Base-by-base conservation (phyloP, 495 filamentous ascomycete species). In the Penicillium fimorum region DNA sequence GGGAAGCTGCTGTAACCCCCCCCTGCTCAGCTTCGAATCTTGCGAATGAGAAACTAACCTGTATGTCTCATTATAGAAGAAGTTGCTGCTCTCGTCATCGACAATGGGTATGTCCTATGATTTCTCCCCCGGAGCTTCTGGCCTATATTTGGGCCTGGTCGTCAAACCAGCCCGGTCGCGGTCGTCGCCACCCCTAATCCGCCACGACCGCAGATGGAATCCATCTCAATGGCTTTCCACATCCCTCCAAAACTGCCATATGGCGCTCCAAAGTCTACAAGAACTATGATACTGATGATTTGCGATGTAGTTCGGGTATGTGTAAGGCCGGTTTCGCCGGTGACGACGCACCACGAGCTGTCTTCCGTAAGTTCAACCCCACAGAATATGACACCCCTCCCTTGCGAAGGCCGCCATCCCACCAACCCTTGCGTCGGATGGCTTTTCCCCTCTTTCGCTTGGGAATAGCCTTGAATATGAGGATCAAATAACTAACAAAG, bases 301-400 rank as follows among this genome's bases (percentile, higher is more conserved):
- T 60, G 53, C 48, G 43, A 44, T 70, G 27, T 76, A 98, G 94
- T 84, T 98, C 94, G 78, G 94, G 94, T 87, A 98, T 98, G 94
- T 98, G 94, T 82, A 98, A 98, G 84, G 94, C 94, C 89, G 94
- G 94, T 91, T 98, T 98, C 82, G 94, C 94, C 82, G 94, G 94
- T 92, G 94, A 98, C 75, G 94, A 98, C 92, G 94, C 94, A 80
- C 94, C 94, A 68, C 86, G 94, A 82, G 94, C 94, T 79, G 94
- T 98, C 72, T 98, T 98, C 87, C 94, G 94, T 98, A 90, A 96
- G 94, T 97, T 59, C 64, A 61, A 61, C 64, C 68, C 67, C 63
- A 64, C 62, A 50, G 51, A 48, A 41, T 50, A 43, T 53, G 30
- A 22, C 59, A 46, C 61, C 57, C 54, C 59, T 61, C 53, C 59